A percentile compares a stretch with the other conserved stretches of the same genome.
These are phyloP conservation scores for Pythium apleroticum DNA, from an alignment of 352 stramenopile genomes.

Conservation along the genomic window DNA sequence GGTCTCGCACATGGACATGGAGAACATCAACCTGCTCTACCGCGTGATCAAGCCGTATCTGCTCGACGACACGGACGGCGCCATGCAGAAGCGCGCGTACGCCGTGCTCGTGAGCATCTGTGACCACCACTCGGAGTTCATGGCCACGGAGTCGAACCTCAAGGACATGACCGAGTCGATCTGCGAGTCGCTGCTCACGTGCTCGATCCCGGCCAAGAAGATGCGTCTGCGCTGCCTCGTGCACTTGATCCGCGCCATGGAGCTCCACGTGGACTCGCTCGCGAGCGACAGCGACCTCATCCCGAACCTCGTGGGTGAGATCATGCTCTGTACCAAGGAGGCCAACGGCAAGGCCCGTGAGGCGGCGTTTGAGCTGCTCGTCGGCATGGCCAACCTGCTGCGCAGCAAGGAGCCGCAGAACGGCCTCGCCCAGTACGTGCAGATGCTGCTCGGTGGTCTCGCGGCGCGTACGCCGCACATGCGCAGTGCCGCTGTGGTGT, in stretches of 20 bases:
- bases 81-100: conserved; percentile 90
- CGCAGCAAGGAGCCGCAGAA: conserved; percentile 56
- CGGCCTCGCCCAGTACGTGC: conserved; percentile 89
- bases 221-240: conserved; percentile 93
- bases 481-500: conserved; percentile 94
- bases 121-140: conserved; percentile 79
- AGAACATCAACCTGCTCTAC: conserved; percentile 78
- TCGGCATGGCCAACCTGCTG: conserved; percentile 83
- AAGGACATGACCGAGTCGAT: conserved; percentile 93
- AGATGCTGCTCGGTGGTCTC: conserved; percentile 92
- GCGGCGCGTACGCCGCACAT: conserved; percentile 94
- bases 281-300: conserved; percentile 72
- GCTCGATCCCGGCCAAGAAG: conserved; percentile 94
- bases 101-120: conserved; percentile 85
- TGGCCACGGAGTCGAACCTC: conserved; percentile 75
- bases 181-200: conserved; percentile 93
- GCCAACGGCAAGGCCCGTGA: conserved; percentile 93
- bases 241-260: conserved; percentile 75
- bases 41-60: conserved; percentile 89
- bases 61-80: conserved; percentile 78
- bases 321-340: conserved; percentile 97
- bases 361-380: conserved; percentile 81
- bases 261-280: conserved; percentile 65
- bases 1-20: conserved; percentile 74
- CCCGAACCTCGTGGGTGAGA: conserved; percentile 92